Percentiles rank a stretch among this genome's conserved stretches.
phyloP scores from a whole-genome alignment of 2,329 filamentous ascomycete genomes.

The Colletotrichum neosansevieriae region DNA sequence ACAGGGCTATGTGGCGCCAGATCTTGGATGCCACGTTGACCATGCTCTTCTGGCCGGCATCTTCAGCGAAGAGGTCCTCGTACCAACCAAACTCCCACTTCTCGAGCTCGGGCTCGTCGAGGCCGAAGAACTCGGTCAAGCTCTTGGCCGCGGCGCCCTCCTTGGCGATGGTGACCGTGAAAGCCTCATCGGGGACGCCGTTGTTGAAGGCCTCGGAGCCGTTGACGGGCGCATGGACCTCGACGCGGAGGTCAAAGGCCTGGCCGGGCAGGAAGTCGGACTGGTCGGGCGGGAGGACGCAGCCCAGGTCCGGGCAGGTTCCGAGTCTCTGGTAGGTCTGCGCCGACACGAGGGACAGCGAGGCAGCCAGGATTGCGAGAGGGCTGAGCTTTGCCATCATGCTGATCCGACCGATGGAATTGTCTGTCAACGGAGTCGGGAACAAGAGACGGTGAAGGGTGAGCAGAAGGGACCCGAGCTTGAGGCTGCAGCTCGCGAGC shows the following conservation, averaged over 20 bases:
- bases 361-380: conserved; percentile 50
- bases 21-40: conserved; percentile 86
- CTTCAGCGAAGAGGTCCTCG: conserved; percentile 84
- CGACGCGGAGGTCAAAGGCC: conserved; percentile 85
- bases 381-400: conserved; percentile 55
- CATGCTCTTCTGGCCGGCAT: conserved; percentile 74
- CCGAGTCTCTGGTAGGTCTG: conserved; percentile 72
- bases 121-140: conserved; percentile 75
- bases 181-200: conserved; percentile 77
- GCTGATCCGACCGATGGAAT: conserved; percentile 30
- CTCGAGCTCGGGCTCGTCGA: conserved; percentile 83
- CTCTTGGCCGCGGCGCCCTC: conserved; percentile 65
- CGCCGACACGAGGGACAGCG: conserved; percentile 57
- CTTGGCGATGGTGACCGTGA: conserved; percentile 80
- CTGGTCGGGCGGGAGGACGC: conserved; percentile 71
- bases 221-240: conserved; percentile 85
- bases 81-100: conserved; percentile 88
- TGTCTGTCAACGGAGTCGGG: conserved; percentile 28
- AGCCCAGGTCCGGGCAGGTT: conserved; percentile 69
- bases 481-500: conserved; percentile 18
- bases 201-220: conserved; percentile 81
- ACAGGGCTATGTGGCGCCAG: conserved; percentile 80
- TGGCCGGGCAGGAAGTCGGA: conserved; percentile 87
- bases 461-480: background rate
- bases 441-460: conserved; percentile 27